A percentile compares a stretch with the other conserved stretches of the same genome.
Conservation (phyloP, 306 rosid genomes). For the Nissolia schottii region DNA sequence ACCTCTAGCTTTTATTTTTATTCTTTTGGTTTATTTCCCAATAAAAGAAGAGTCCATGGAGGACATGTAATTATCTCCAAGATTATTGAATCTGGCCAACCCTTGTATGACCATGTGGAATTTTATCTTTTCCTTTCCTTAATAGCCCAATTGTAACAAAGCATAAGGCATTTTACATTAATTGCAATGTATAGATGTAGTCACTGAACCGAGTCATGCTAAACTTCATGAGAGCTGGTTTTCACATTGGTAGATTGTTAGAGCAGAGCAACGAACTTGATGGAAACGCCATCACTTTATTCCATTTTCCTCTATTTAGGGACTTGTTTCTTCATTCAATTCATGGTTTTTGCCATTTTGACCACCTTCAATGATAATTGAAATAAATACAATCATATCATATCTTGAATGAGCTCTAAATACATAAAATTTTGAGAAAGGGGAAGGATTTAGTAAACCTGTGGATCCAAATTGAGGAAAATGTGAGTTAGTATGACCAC, state of each 20-base stretch:
- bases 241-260: not conserved
- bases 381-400: not conserved
- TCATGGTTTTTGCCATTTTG: not conserved
- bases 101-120: not conserved
- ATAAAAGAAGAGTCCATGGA: not conserved
- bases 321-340: not conserved
- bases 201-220: not conserved
- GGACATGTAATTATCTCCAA: constrained; percentile 13
- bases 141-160: not conserved
- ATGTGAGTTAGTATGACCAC: constrained; percentile 16
- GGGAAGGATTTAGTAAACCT: not conserved
- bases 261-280: not conserved
- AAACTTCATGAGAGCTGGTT: not conserved
- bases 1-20: not conserved
- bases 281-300: not conserved
- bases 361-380: not conserved
- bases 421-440: not conserved
- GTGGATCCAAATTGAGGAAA: constrained; percentile 1
- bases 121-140: not conserved
- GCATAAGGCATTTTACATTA: not conserved
- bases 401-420: not conserved
- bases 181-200: not conserved
- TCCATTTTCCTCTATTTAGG: not conserved
- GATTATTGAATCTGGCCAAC: not conserved
- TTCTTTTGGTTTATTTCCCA: no score